Conservation (phyloP, 2,329 filamentous ascomycete species). For the Trichoderma sp. region DNA sequence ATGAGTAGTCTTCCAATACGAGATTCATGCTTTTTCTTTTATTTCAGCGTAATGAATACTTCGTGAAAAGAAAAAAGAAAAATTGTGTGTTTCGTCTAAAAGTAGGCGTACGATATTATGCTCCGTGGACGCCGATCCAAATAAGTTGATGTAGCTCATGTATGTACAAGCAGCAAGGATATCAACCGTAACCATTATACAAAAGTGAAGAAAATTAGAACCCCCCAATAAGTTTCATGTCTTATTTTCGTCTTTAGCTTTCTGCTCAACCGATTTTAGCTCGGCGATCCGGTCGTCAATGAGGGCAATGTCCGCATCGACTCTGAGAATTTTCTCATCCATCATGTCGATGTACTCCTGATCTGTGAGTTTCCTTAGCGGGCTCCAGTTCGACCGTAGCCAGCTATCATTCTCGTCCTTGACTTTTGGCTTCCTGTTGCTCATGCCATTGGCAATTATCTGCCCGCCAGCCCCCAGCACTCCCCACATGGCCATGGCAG, state of each 20-base stretch:
- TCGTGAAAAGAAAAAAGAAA: background rate
- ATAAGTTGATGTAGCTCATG: background rate
- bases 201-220: background rate
- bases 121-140: background rate
- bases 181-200: background rate
- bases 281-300: conserved; percentile 70
- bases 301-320: conserved; percentile 75
- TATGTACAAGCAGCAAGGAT: background rate
- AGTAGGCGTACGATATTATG: background rate
- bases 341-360: conserved; percentile 71
- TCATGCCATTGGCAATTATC: conserved; percentile 34
- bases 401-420: conserved; percentile 41
- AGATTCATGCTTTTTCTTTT: background rate
- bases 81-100: background rate
- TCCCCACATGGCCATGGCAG: conserved; percentile 49
- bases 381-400: conserved; percentile 65
- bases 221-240: background rate
- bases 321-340: conserved; percentile 64
- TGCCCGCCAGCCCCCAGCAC: conserved; percentile 41
- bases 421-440: conserved; percentile 26
- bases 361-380: conserved; percentile 67
- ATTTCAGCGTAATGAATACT: background rate
- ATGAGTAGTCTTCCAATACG: background rate
- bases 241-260: background rate
- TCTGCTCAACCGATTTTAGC: conserved; percentile 24